Evolutionary conservation across 768 basidiomycete species (phyloP).

Genomic region (Boletus edulis): DNA sequence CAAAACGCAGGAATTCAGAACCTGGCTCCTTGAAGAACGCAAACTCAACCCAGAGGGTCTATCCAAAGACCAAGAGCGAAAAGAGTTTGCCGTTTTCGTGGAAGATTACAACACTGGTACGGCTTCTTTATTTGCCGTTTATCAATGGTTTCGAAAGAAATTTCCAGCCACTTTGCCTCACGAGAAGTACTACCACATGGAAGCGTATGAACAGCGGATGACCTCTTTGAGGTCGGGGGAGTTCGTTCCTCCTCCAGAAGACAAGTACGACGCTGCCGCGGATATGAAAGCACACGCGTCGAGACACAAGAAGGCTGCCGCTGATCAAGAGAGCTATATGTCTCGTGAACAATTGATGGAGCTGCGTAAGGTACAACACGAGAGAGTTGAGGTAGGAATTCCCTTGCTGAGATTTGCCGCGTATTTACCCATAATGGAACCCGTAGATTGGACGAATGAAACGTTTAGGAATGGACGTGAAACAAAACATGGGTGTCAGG

Average conservation of each 20-base stretch:
- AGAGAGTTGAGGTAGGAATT: slow-evolving; percentile 68
- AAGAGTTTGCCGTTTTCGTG: slow-evolving; percentile 79
- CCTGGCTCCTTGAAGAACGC: slow-evolving; percentile 92
- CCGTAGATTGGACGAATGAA: slow-evolving; percentile 78
- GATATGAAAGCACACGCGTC: slow-evolving; percentile 78
- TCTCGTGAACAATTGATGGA: slow-evolving; percentile 79
- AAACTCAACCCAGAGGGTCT: slow-evolving; percentile 89
- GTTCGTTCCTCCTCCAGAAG: slow-evolving; percentile 67
- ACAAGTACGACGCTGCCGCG: slow-evolving; percentile 77
- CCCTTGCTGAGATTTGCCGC: background rate
- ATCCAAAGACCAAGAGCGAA: slow-evolving; percentile 80
- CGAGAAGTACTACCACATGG: slow-evolving; percentile 94
- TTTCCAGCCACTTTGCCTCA: slow-evolving; percentile 81
- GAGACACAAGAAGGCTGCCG: slow-evolving; percentile 63
- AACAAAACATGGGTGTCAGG: slow-evolving; percentile 79
- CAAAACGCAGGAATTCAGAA: slow-evolving; percentile 83
- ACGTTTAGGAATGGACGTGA: slow-evolving; percentile 83
- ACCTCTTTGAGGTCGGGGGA: slow-evolving; percentile 80
- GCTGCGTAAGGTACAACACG: slow-evolving; percentile 78
- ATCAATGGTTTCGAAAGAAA: background rate
- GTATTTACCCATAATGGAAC: background rate
- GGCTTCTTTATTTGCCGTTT: slow-evolving; percentile 9
- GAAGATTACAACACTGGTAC: slow-evolving; percentile 83
- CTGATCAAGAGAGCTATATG: slow-evolving; percentile 73
- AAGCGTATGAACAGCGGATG: slow-evolving; percentile 83